These are phyloP conservation scores for Fusarium sp. DNA, from an alignment of 2,329 filamentous ascomycete genomes.

Conservation along the genomic window DNA sequence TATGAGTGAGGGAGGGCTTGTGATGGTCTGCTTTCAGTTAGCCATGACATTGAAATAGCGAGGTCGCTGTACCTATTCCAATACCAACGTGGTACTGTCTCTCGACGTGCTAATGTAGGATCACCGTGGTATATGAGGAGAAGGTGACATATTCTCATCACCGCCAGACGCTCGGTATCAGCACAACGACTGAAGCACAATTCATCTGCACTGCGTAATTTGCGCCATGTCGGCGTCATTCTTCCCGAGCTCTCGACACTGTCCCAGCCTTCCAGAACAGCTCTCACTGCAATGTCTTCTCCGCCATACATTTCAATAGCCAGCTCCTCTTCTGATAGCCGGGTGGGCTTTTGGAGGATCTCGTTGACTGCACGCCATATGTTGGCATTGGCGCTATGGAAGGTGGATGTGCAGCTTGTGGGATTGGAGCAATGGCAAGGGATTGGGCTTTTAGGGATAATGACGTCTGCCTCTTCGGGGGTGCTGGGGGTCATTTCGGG, in stretches of 20 bases:
- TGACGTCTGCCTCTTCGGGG: conserved; percentile 21
- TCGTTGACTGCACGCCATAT: conserved; percentile 49
- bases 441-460: conserved; percentile 9
- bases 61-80: conserved; percentile 41
- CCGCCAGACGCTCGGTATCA: conserved; percentile 45
- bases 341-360: conserved; percentile 23
- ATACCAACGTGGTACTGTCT: conserved; percentile 47
- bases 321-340: conserved; percentile 32
- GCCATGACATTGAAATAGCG: rapidly evolving
- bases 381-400: conserved; percentile 27
- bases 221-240: conserved; percentile 49
- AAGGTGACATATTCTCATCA: conserved; percentile 45
- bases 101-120: conserved; percentile 36
- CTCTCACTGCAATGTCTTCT: conserved; percentile 48
- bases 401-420: conserved; percentile 2
- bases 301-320: conserved; percentile 38
- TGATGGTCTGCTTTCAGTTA: conserved; percentile 44
- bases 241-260: conserved; percentile 46
- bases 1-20: conserved; percentile 49
- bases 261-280: conserved; percentile 49
- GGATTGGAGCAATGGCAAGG: conserved; percentile 31
- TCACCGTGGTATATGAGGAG: conserved; percentile 49
- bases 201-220: conserved; percentile 46
- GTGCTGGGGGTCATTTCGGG: background rate
- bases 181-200: conserved; percentile 40